These are phyloP conservation scores for Eucalyptus marginata DNA, from an alignment of 345 rosid genomes.

Conservation along the genomic window DNA sequence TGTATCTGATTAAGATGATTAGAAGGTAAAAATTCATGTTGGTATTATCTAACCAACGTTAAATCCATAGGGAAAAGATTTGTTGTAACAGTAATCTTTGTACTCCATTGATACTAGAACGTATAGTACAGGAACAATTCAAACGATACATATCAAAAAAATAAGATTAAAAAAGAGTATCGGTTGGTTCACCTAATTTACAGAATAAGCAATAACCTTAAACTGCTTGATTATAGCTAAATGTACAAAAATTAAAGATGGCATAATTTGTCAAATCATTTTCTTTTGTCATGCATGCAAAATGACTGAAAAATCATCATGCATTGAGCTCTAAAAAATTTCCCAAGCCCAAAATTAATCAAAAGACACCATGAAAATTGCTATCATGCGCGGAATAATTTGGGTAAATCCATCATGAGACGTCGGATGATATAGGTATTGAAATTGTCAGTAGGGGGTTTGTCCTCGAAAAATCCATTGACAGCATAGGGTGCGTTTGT, in stretches of 20 bases:
- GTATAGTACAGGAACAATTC: too few relatives aligned
- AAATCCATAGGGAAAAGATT: too few relatives aligned
- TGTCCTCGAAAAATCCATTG: neutral
- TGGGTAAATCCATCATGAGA: accelerated
- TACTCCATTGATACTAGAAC: too few relatives aligned
- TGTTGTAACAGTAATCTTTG: too few relatives aligned
- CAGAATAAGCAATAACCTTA: too few relatives aligned
- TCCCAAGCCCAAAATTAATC: neutral
- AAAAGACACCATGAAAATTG: neutral
- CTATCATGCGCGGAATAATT: neutral
- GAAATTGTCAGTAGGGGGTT: neutral
- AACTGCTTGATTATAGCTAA: too few relatives aligned
- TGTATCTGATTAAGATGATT: neutral
- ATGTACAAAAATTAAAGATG: too few relatives aligned
- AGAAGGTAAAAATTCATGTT: neutral
- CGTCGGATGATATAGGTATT: too few relatives aligned
- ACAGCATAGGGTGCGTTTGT: too few relatives aligned
- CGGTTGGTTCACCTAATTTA: accelerated
- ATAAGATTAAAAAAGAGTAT: too few relatives aligned
- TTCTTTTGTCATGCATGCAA: neutral
- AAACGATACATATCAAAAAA: too few relatives aligned
- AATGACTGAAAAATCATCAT: neutral
- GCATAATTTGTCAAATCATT: too few relatives aligned
- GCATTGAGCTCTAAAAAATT: neutral
- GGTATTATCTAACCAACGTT: neutral